These are phyloP conservation scores for Cutaneotrichosporon daszewskae DNA, from an alignment of 1,284 basidiomycete genomes.

Conservation along the genomic window DNA sequence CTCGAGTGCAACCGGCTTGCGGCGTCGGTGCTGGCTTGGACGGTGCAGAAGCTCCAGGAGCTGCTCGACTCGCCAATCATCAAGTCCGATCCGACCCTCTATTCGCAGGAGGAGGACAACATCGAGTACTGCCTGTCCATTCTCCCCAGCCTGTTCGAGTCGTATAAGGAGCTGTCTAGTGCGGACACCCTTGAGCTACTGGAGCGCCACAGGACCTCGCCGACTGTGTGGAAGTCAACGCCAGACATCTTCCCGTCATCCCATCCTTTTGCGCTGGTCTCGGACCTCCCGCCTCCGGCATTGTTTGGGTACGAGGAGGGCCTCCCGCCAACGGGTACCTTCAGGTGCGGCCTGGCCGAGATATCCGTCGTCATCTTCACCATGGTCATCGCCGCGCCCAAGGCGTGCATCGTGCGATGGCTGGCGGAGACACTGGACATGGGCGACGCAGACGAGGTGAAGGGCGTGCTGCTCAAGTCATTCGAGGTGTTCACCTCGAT, in stretches of 20 bases:
- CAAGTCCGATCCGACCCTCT: slow-evolving; percentile 57
- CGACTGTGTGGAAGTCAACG: slow-evolving; percentile 55
- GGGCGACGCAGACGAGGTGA: slow-evolving; percentile 74
- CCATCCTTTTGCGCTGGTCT: slow-evolving; percentile 82
- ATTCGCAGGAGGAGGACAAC: slow-evolving; percentile 84
- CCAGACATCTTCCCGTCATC: slow-evolving; percentile 89
- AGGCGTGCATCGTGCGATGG: slow-evolving; percentile 71
- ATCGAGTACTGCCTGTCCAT: slow-evolving; percentile 83
- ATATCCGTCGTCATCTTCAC: slow-evolving; percentile 78
- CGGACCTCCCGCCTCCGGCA: slow-evolving; percentile 58
- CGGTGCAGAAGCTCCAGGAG: slow-evolving; percentile 83
- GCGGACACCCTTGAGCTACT: slow-evolving; percentile 63
- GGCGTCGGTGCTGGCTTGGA: slow-evolving; percentile 68
- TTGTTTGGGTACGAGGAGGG: slow-evolving; percentile 37
- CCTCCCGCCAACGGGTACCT: slow-evolving; percentile 49
- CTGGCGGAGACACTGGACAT: slow-evolving; percentile 74
- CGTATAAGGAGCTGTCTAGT: slow-evolving; percentile 76
- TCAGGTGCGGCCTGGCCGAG: slow-evolving; percentile 79
- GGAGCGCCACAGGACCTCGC: slow-evolving; percentile 61
- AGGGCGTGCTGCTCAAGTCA: slow-evolving; percentile 64
- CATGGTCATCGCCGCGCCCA: slow-evolving; percentile 71
- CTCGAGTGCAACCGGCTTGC: slow-evolving; percentile 76
- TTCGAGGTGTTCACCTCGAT: slow-evolving; percentile 80
- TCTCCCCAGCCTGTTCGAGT: slow-evolving; percentile 76
- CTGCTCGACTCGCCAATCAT: slow-evolving; percentile 66